phyloP scores from a whole-genome alignment of 75 land plant species.

The Azolla pinnata region DNA sequence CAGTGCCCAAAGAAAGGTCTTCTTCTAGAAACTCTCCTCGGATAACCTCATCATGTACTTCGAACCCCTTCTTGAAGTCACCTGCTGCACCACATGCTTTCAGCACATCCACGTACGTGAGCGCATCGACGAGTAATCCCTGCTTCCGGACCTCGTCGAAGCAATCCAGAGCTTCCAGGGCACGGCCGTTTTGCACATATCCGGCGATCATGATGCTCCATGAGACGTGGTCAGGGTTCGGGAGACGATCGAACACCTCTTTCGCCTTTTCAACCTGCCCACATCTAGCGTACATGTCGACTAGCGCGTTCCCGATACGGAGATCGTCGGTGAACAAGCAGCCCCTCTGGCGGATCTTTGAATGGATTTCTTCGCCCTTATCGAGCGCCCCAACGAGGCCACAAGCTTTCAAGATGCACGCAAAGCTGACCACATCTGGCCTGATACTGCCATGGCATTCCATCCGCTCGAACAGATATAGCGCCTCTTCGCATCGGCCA shows the following conservation, averaged over 20 bases:
- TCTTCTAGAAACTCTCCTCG: neutral
- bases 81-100: conserved; percentile 7
- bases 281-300: conserved; percentile 23
- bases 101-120: conserved; percentile 12
- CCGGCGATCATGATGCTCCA: conserved; percentile 33
- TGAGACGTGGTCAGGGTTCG: conserved; percentile 6
- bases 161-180: conserved; percentile 12
- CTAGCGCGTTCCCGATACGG: conserved; percentile 17
- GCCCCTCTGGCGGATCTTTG: too few species aligned
- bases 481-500: too few species aligned
- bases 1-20: neutral
- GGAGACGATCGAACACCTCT: conserved; percentile 9
- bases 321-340: too few species aligned
- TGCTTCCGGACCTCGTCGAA: conserved; percentile 23
- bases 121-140: conserved; percentile 13
- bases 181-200: conserved; percentile 14
- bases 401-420: too few species aligned
- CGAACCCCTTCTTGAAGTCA: neutral
- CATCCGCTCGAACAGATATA: too few species aligned
- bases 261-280: conserved; percentile 12
- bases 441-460: too few species aligned
- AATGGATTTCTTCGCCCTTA: too few species aligned
- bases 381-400: too few species aligned
- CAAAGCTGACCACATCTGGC: too few species aligned
- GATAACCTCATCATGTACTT: neutral